Base-by-base conservation (phyloP, 805 yeast species). In the Candida dendrica region DNA sequence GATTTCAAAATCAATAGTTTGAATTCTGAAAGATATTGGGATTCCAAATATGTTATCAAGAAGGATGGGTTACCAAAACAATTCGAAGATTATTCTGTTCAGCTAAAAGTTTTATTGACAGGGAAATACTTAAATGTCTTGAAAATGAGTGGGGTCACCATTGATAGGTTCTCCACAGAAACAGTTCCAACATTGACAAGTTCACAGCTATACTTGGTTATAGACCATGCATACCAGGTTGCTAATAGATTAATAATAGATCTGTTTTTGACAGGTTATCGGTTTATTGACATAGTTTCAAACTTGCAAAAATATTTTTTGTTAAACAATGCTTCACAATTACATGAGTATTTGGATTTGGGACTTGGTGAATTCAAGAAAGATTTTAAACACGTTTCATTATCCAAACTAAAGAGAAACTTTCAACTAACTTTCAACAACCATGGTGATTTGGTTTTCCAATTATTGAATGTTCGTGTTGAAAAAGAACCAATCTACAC, bases 81-180 rank as follows among this genome's bases (percentile, higher is more conserved):
- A 47, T 77, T 91, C 45, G 62, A 68, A 6, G 61, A 68, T 32
- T 66, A 65, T 20, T 74, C 69, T 2, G 56, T 79, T 6, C 84
- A 84, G 49, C 70, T 72, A 38, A 82, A 83, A 59, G 71, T 91
- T 0, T 64, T 91, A 19, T 66, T 79, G 39, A 86, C 96, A 0
- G 99, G 99, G 2, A 90, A 88, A 60, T 81, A 81, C 51, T 64
- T 89, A 42, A 85, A 87, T 52, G 81, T 91, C 3, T 68, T 84
- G 36, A 72, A 77, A 42, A 78, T 72, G 43, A 79, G 85, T 52
- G 83, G 81, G 0, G 63, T 75, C 3, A 52, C 51, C 0, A 11
- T 53, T 35, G 53, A 52, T 35, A n/a, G 49, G 10, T 52, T 50
- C 19, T 42, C 49, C 3, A 41, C 46, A 22, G 44, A 32, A n/a